Conservation (phyloP, 306 rosid genomes). For the Myrica gale region DNA sequence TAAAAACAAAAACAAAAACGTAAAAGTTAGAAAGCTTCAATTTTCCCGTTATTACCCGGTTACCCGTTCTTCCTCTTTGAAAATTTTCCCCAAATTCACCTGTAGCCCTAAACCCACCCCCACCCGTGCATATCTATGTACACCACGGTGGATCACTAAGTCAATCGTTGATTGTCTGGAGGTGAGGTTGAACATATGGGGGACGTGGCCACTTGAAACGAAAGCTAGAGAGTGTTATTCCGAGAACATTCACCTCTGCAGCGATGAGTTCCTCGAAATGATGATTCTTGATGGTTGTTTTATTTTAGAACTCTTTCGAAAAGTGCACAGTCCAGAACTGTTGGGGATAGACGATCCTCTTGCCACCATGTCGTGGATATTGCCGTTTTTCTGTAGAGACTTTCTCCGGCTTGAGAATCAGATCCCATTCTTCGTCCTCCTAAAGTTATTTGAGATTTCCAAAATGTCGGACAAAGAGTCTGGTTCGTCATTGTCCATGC, state of each 20-base stretch:
- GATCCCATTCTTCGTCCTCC: slow-evolving; percentile 38
- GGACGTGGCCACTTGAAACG: slow-evolving; percentile 24
- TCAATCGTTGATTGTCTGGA: no score
- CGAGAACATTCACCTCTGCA: slow-evolving; percentile 19
- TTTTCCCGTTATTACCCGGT: no score
- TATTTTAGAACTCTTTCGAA: slow-evolving; percentile 33
- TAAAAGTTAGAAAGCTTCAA: no score
- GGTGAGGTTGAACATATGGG: no score
- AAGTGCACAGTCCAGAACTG: not conserved
- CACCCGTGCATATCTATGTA: no score
- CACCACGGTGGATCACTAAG: no score
- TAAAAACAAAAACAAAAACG: no score
- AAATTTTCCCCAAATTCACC: no score
- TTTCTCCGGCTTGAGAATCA: slow-evolving; percentile 46
- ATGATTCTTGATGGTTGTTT: slow-evolving; percentile 48
- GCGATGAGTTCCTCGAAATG: slow-evolving; percentile 30
- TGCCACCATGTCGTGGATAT: slow-evolving; percentile 30
- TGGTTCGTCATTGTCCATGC: slow-evolving; percentile 18
- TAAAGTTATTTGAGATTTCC: slow-evolving; percentile 22
- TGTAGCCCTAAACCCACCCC: no score
- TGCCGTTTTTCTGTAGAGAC: slow-evolving; percentile 28
- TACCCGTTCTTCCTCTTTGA: no score
- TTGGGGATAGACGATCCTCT: slow-evolving; percentile 35
- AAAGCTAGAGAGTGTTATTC: slow-evolving; percentile 37
- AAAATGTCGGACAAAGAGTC: slow-evolving; percentile 3